Evolutionary conservation across 2,329 filamentous ascomycete species (phyloP).

Genomic region (Penicillium glabrum): DNA sequence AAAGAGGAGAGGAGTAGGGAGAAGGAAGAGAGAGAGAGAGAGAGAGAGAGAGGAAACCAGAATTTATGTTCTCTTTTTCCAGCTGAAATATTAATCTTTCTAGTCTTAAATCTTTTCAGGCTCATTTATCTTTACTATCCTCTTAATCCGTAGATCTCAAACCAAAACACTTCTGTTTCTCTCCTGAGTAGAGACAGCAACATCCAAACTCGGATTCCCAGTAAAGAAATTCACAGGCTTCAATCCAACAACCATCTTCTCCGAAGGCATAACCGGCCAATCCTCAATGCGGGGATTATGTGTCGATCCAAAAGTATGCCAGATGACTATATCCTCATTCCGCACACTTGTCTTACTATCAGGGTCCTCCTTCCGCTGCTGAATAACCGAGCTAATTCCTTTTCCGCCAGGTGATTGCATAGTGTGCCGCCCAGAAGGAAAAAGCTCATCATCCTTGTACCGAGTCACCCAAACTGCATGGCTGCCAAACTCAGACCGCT

Average conservation of each 20-base stretch:
- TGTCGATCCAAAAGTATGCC: conserved; percentile 42
- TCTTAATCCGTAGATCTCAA: background rate
- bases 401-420: conserved; percentile 43
- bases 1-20: no score
- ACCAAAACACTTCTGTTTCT: conserved; percentile 18
- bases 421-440: conserved; percentile 51
- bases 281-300: conserved; percentile 44
- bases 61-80: no score
- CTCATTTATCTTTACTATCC: no score
- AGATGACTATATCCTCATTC: conserved; percentile 37
- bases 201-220: conserved; percentile 21
- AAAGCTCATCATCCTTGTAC: conserved; percentile 52
- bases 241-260: conserved; percentile 24
- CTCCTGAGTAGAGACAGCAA: conserved; percentile 19
- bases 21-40: no score
- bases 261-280: conserved; percentile 40
- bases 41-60: no score
- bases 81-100: no score
- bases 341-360: conserved; percentile 18
- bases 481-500: conserved; percentile 52
- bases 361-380: conserved; percentile 21
- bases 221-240: conserved; percentile 25
- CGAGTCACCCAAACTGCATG: conserved; percentile 55
- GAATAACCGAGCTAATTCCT: conserved; percentile 29
- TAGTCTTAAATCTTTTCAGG: no score